Base-by-base conservation (phyloP, 768 basidiomycete genomes). In the Amyloporia xantha region DNA sequence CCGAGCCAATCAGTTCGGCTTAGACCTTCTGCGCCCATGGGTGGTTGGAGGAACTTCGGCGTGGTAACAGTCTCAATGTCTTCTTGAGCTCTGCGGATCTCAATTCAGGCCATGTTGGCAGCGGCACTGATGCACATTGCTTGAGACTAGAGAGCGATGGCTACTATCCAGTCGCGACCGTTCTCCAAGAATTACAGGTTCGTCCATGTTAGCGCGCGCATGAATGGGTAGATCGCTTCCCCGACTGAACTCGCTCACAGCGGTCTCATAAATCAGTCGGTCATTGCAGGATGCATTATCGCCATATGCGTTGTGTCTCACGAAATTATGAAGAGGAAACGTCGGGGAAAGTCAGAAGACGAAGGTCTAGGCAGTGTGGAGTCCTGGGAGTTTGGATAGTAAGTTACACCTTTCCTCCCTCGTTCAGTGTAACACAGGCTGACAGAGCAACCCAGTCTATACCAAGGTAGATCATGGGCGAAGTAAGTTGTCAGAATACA, bases 361-460 rank as follows among this genome's bases (percentile, higher is more conserved):
- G 52, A 70, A 5, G 71, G 66, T 5, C 62, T 86, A 43, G 84
- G 81, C 7, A 84, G 80, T 59, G 79, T 82, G 20, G 86, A 90
- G 66, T 78, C 81, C 53, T 90, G 86, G 86, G 77, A 86, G 63
- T 90, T 86, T 68, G 85, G 86, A 71, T 90, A 88, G 86, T 87
- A 61, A 68, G 85, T 78, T 11, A 19, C 11, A 6, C 27, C 37
- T 5, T 15, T 33, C 57, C 25, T 30, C 35, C 10, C 30, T 50
- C 5, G 25, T 26, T 28, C 7, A 21, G 35, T 17, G 15, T n/a
- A n/a, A n/a, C n/a, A n/a, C n/a, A n/a, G n/a, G n/a, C n/a, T n/a
- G n/a, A n/a, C n/a, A n/a, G n/a, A n/a, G n/a, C n/a, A n/a, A n/a
- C n/a, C n/a, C 44, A 89, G 86, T 59, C 66, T 89, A 23, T 90